Base-by-base conservation (phyloP, 441 rosid species). In the Melastoma candidum region DNA sequence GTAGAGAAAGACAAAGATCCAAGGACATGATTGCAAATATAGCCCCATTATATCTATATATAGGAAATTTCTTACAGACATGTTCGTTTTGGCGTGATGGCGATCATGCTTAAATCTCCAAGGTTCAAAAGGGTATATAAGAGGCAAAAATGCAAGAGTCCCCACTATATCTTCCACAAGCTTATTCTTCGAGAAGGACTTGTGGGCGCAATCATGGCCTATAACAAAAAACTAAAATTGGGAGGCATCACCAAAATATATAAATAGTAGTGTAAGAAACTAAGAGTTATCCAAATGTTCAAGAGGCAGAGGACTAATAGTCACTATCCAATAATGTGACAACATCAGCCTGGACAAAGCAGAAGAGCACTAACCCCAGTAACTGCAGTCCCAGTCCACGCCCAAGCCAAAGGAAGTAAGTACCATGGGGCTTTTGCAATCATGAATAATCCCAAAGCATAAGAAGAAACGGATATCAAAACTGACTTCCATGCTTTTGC, bases 121-220 rank as follows among this genome's bases (percentile, higher is more conserved):
- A 53, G 98, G 96, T 73, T 87, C 96, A 49, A 86, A 92, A 1
- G 98, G 98, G 68, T 92, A 92, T 45, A 87, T 87, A 47, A 92
- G 72, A 0, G 96, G 96, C 65, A 92, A 57, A 66, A 92, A 87
- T 59, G 95, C 94, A 60, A 87, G 81, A 47, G 95, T 85, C 73
- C 98, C 96, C 44, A 87, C 94, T 58, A 87, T 69, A 64, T 92
- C 98, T 78, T 92, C 98, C 65, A 85, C 57, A 49, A 85, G 66
- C 74, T 92, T 92, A 82, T 82, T 92, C 77, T 67, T 85, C 7
- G 96, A 81, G 76, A 92, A 92, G 53, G 94, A 82, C 63, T 85
- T 87, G 72, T 92, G 98, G 57, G 98, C 98, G 70, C 98, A 92
- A 56, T 92, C 98, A 46, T 92, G 98, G 29, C 98, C 98, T 77